Evolutionary conservation across 2,329 filamentous ascomycete species (phyloP).

Genomic region (Ophiocordyceps robertsii): DNA sequence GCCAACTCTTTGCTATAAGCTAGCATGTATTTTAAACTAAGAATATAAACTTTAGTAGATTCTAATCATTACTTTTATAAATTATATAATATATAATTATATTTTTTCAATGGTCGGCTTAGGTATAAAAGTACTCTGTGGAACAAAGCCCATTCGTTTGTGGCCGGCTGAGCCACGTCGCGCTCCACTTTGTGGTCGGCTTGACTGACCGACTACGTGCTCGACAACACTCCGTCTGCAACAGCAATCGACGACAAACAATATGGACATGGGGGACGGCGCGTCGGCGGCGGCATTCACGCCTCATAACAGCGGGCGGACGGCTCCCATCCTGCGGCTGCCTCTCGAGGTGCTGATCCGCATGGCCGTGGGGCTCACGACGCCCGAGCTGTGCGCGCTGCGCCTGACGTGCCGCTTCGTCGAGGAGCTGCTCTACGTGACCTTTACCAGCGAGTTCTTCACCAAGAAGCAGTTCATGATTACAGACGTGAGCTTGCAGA

Average conservation of each 20-base stretch:
- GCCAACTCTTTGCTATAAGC: no score
- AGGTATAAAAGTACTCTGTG: no score
- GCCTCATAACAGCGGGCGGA: not conserved
- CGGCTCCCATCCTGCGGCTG: slow-evolving; percentile 19
- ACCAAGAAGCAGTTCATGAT: slow-evolving; percentile 53
- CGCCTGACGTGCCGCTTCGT: slow-evolving; percentile 41
- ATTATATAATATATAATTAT: no score
- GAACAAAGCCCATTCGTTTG: no score
- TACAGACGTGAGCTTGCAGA: slow-evolving; percentile 39
- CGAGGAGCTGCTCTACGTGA: slow-evolving; percentile 38
- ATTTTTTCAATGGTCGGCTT: no score
- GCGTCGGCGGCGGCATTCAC: not conserved
- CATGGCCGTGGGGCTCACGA: slow-evolving; percentile 38
- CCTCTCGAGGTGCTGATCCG: slow-evolving; percentile 46
- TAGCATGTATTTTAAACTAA: no score
- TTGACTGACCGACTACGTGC: no score
- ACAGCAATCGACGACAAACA: no score
- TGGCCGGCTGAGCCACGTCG: no score
- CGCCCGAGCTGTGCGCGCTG: slow-evolving; percentile 38
- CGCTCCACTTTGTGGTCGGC: no score
- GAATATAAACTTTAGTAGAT: no score
- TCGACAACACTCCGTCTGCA: not conserved
- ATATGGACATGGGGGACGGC: not conserved
- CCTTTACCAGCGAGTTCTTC: slow-evolving; percentile 51
- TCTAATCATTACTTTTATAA: no score